phyloP scores from a whole-genome alignment of 768 basidiomycete species.

The Crepidotus variabilis region DNA sequence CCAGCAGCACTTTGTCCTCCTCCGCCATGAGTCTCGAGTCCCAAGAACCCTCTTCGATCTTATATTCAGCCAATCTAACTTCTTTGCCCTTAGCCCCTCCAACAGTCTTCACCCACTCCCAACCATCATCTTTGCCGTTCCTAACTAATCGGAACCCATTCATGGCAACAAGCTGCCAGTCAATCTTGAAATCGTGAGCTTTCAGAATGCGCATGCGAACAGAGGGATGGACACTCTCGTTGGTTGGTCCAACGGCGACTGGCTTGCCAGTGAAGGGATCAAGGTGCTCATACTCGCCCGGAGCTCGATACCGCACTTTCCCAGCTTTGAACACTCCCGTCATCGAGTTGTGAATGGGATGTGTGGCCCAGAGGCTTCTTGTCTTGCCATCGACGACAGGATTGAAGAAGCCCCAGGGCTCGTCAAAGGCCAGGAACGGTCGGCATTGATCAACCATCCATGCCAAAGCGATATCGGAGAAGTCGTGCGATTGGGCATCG shows the following conservation, averaged over 20 bases:
- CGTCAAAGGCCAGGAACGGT: background rate
- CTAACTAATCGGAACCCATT: background rate
- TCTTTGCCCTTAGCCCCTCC: background rate
- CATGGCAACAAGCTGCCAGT: background rate
- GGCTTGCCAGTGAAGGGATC: background rate
- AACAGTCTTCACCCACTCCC: slow-evolving; percentile 4
- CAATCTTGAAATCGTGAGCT: background rate
- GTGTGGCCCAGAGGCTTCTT: background rate
- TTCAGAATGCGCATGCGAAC: background rate
- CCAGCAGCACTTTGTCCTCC: too few relatives aligned
- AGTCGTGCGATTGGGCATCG: slow-evolving; percentile 7
- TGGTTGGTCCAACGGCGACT: background rate
- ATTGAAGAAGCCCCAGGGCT: background rate
- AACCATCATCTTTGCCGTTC: background rate
- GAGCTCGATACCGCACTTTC: background rate
- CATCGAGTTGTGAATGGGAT: background rate
- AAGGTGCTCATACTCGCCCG: background rate
- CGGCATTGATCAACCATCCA: slow-evolving; percentile 17
- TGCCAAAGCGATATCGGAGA: slow-evolving; percentile 13
- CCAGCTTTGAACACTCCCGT: background rate
- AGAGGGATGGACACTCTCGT: background rate
- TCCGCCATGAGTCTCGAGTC: too few relatives aligned
- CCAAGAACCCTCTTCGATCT: too few relatives aligned
- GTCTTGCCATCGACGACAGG: background rate
- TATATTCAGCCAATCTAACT: too few relatives aligned